Percentiles rank a stretch among this genome's conserved stretches.
These are phyloP conservation scores for Eucalyptus erythrocorys DNA, from an alignment of 345 rosid genomes.

Conservation along the genomic window DNA sequence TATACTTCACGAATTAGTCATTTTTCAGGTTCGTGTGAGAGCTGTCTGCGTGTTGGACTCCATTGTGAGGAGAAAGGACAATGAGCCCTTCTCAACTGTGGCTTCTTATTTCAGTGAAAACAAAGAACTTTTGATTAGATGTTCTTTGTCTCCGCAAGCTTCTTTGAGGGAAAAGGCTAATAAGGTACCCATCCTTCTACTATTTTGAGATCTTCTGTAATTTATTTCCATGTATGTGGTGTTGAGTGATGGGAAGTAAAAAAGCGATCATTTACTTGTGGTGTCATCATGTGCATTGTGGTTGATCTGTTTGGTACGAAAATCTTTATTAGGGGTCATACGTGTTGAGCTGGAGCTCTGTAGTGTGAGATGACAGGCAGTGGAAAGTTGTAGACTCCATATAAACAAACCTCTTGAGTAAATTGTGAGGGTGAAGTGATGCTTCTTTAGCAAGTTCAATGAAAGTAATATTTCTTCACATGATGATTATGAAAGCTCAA, in stretches of 20 bases:
- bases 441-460: neutral
- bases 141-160: slow-evolving; percentile 81
- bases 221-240: neutral
- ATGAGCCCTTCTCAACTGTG: slow-evolving; percentile 42
- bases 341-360: neutral
- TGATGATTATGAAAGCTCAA: neutral
- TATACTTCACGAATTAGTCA: neutral
- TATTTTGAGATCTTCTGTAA: neutral
- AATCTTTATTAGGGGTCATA: neutral
- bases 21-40: slow-evolving; percentile 70
- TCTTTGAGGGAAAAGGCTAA: slow-evolving; percentile 86
- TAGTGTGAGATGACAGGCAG: neutral
- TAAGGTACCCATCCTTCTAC: slow-evolving; percentile 30
- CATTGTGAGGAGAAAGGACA: slow-evolving; percentile 73
- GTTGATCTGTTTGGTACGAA: neutral
- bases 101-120: slow-evolving; percentile 73
- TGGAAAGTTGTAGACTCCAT: neutral
- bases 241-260: neutral
- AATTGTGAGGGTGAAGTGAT: neutral
- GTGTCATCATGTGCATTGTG: neutral
- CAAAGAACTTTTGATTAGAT: slow-evolving; percentile 42
- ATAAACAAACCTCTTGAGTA: neutral
- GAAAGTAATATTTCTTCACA: neutral
- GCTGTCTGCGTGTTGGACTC: slow-evolving; percentile 88
- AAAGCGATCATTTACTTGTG: neutral